A percentile compares a stretch with the other conserved stretches of the same genome.
Conservation (phyloP, 768 basidiomycete species). For the Pholiota molesta region DNA sequence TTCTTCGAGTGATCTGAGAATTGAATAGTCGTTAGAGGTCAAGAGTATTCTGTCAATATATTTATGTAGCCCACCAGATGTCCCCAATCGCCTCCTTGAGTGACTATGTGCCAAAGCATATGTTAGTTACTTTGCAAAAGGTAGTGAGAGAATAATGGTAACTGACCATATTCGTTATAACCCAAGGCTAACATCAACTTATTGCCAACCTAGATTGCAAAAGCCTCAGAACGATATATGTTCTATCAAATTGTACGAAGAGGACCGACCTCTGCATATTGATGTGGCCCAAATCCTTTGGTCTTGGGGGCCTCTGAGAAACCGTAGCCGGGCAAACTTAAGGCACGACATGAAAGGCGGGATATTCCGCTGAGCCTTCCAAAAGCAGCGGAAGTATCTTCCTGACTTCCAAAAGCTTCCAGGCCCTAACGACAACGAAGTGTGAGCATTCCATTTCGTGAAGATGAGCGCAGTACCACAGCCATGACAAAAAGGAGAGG, state of each 20-base stretch:
- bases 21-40: slow-evolving; percentile 26
- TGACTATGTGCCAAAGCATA: slow-evolving; percentile 41
- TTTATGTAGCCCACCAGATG: slow-evolving; percentile 26
- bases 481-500: slow-evolving; percentile 52
- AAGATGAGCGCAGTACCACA: slow-evolving; percentile 33
- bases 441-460: neutral
- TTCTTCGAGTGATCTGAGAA: slow-evolving; percentile 29
- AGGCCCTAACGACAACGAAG: slow-evolving; percentile 58
- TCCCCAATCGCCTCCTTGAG: slow-evolving; percentile 57
- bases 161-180: slow-evolving; percentile 50
- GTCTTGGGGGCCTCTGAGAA: slow-evolving; percentile 60
- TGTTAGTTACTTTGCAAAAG: neutral
- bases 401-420: slow-evolving; percentile 59
- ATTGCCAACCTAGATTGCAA: slow-evolving; percentile 37
- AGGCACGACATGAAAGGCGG: slow-evolving; percentile 63
- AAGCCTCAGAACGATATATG: neutral
- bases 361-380: slow-evolving; percentile 41
- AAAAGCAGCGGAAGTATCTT: slow-evolving; percentile 61
- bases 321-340: slow-evolving; percentile 63
- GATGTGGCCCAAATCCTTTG: slow-evolving; percentile 46
- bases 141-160: neutral
- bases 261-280: slow-evolving; percentile 41
- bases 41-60: neutral
- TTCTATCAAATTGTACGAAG: too few relatives aligned
- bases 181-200: slow-evolving; percentile 55